Conservation (phyloP, 352 stramenopile species). For the Phytophthora quininea region DNA sequence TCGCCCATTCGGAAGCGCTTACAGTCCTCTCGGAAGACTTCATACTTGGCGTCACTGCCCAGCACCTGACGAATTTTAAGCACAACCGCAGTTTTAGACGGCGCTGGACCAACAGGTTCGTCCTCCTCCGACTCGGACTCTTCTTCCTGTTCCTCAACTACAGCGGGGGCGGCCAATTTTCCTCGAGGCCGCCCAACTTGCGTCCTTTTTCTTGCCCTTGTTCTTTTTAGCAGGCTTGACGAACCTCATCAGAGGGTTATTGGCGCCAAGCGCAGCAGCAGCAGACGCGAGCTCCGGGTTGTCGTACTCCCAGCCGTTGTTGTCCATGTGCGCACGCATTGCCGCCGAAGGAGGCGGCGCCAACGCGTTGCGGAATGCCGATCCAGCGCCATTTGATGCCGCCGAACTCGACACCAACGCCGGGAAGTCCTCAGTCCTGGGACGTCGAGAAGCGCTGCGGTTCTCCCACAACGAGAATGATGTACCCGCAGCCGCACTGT, state of each 20-base stretch:
- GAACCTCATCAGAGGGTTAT: constrained; percentile 83
- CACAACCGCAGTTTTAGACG: constrained; percentile 79
- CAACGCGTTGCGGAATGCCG: constrained; percentile 75
- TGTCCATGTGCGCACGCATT: constrained; percentile 78
- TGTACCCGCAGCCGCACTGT: constrained; percentile 30
- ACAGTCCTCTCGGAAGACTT: constrained; percentile 81
- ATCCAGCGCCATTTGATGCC: constrained; percentile 17
- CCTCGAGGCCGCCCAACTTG: constrained; percentile 46
- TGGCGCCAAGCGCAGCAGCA: constrained; percentile 70
- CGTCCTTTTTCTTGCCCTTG: constrained; percentile 54
- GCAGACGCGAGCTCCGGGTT: constrained; percentile 62
- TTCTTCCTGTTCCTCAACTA: constrained; percentile 22
- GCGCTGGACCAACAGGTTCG: constrained; percentile 28
- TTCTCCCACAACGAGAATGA: constrained; percentile 74
- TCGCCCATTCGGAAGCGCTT: constrained; percentile 69
- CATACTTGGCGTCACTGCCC: constrained; percentile 83
- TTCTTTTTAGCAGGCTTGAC: constrained; percentile 85
- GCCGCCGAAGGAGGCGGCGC: constrained; percentile 68
- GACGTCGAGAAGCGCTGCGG: constrained; percentile 50
- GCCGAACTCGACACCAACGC: constrained; percentile 38
- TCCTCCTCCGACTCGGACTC: constrained; percentile 52
- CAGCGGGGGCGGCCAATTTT: constrained; percentile 38
- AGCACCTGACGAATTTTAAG: constrained; percentile 80
- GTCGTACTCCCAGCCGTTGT: constrained; percentile 73
- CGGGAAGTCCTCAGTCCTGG: constrained; percentile 74